A percentile compares a stretch with the other conserved stretches of the same genome.
Evolutionary conservation across 2,329 filamentous ascomycete genomes (phyloP).

Genomic region (Tolypocladium sp.): DNA sequence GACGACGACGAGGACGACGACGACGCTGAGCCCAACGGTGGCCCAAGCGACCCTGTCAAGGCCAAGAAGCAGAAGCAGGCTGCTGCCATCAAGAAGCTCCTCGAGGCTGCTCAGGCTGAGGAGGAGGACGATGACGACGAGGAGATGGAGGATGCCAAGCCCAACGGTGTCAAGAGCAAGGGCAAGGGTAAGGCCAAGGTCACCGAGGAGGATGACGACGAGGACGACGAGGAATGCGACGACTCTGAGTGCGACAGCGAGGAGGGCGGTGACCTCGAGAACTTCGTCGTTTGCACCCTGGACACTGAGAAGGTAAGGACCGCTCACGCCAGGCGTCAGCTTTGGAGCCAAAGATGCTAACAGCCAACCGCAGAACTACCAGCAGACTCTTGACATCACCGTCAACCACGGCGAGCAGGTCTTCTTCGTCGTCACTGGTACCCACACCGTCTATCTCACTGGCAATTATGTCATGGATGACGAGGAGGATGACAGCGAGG

Average conservation of each 20-base stretch:
- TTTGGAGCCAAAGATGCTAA: conserved; percentile 13
- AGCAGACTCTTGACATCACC: conserved; percentile 90
- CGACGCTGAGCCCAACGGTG: conserved; percentile 70
- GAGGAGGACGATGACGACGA: conserved; percentile 55
- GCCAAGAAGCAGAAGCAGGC: conserved; percentile 77
- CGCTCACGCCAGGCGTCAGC: background rate
- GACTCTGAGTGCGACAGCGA: conserved; percentile 57
- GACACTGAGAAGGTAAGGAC: conserved; percentile 76
- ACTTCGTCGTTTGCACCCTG: conserved; percentile 91
- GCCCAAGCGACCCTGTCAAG: conserved; percentile 85
- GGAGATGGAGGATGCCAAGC: conserved; percentile 63
- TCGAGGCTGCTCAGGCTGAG: conserved; percentile 51
- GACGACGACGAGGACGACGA: conserved; percentile 43
- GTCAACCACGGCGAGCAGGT: conserved; percentile 81
- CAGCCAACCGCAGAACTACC: conserved; percentile 60
- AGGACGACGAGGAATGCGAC: conserved; percentile 38
- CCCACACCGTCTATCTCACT: conserved; percentile 83
- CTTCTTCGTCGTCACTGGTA: conserved; percentile 86
- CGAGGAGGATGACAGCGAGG: conserved; percentile 53
- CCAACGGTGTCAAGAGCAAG: conserved; percentile 48
- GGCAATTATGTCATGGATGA: conserved; percentile 88
- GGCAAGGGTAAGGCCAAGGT: conserved; percentile 62
- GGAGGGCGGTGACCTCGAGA: conserved; percentile 63
- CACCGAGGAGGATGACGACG: conserved; percentile 51
- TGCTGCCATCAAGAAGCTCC: conserved; percentile 68